Conservation (phyloP, 129 eudicot species). For the Oenanthe sinensis region DNA sequence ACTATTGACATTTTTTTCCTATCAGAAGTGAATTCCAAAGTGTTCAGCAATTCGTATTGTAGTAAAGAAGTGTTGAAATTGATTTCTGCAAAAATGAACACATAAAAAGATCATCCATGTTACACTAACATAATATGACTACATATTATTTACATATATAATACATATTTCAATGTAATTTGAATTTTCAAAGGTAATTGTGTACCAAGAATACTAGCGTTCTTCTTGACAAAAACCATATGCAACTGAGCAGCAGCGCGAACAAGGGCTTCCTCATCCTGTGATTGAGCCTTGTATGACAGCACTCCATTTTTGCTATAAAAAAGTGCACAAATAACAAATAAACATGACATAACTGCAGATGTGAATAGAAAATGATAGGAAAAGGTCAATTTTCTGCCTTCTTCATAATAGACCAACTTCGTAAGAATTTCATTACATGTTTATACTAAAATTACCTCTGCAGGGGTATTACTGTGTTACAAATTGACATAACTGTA, state of each 20-base stretch:
- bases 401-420: neutral
- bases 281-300: slow-evolving; percentile 88
- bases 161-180: neutral
- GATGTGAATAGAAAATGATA: neutral
- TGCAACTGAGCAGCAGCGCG: slow-evolving; percentile 89
- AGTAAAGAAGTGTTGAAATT: slow-evolving; percentile 47
- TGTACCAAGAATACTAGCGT: slow-evolving; percentile 64
- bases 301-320: slow-evolving; percentile 63
- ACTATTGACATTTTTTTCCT: slow-evolving; percentile 94
- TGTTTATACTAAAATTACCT: slow-evolving; percentile 38
- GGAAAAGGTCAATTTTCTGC: slow-evolving; percentile 5
- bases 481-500: slow-evolving; percentile 90
- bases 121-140: neutral
- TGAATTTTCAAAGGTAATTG: neutral
- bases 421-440: neutral
- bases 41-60: slow-evolving; percentile 74
- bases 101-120: slow-evolving; percentile 1
- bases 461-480: slow-evolving; percentile 80
- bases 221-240: slow-evolving; percentile 66
- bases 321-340: slow-evolving; percentile 5
- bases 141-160: neutral
- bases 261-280: slow-evolving; percentile 99
- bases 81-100: slow-evolving; percentile 47
- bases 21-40: slow-evolving; percentile 91
- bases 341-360: slow-evolving; percentile 8